phyloP scores from a whole-genome alignment of 2,329 filamentous ascomycete species.

The Nemania serpens region DNA sequence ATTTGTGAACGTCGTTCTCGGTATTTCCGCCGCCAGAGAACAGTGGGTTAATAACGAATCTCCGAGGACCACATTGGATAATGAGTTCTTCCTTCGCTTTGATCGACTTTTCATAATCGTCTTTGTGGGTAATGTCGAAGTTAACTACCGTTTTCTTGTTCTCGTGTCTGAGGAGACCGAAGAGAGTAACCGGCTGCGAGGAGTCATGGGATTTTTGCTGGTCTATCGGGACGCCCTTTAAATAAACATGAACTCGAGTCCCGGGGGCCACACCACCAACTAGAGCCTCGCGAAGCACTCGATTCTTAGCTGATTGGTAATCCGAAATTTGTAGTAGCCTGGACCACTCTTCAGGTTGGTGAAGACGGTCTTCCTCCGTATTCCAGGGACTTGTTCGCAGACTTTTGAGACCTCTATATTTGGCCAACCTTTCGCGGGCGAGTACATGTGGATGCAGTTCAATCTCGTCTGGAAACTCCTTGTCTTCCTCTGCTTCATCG shows the following conservation, averaged over 20 bases:
- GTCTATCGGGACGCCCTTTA: constrained; percentile 58
- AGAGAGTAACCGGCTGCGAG: constrained; percentile 70
- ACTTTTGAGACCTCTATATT: constrained; percentile 92
- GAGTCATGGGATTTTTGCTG: constrained; percentile 55
- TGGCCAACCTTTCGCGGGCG: constrained; percentile 80
- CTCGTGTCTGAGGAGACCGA: constrained; percentile 90
- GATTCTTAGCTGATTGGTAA: constrained; percentile 82
- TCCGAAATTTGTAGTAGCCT: constrained; percentile 86
- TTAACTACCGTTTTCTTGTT: constrained; percentile 92
- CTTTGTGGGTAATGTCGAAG: constrained; percentile 83
- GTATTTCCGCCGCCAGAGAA: constrained; percentile 90
- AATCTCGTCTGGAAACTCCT: constrained; percentile 96
- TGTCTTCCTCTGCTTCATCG: constrained; percentile 83
- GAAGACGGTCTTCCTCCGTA: constrained; percentile 80
- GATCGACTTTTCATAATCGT: constrained; percentile 74
- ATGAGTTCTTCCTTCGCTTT: constrained; percentile 93
- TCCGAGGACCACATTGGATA: constrained; percentile 85
- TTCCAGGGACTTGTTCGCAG: constrained; percentile 88
- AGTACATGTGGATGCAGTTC: constrained; percentile 87
- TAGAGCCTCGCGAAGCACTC: constrained; percentile 78
- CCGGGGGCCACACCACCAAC: constrained; percentile 87
- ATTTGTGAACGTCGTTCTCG: constrained; percentile 97
- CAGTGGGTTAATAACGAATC: constrained; percentile 85
- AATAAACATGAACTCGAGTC: constrained; percentile 78
- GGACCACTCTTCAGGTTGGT: constrained; percentile 89